Conservation (phyloP, 2,329 filamentous ascomycete species). For the Paracoccidioides lutzii region DNA sequence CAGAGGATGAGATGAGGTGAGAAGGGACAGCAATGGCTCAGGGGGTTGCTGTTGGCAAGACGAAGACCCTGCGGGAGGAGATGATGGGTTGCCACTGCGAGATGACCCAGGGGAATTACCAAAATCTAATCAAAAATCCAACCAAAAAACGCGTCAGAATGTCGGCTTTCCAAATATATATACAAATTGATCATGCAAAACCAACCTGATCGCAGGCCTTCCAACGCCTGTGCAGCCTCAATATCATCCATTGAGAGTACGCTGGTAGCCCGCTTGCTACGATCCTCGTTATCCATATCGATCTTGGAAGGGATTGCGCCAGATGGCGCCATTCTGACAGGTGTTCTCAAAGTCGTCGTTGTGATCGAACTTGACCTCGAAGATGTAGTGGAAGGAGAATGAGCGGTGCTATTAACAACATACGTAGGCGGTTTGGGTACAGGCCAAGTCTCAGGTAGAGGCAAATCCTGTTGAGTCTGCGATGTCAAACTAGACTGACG, state of each 20-base stretch:
- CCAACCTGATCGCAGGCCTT: constrained; percentile 60
- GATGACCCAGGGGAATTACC: constrained; percentile 49
- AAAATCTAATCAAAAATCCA: constrained; percentile 40
- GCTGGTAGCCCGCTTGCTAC: constrained; percentile 32
- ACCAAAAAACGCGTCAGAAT: constrained; percentile 1
- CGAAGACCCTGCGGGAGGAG: constrained; percentile 21
- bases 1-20: constrained; percentile 78
- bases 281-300: constrained; percentile 31
- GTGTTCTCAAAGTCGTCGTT: background rate
- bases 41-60: constrained; percentile 38
- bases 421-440: background rate
- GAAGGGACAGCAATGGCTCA: constrained; percentile 72
- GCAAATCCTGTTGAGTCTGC: background rate
- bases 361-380: background rate
- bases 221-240: constrained; percentile 59
- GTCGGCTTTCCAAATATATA: background rate
- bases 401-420: background rate
- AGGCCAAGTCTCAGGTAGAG: background rate
- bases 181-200: constrained; percentile 5
- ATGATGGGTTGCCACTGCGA: constrained; percentile 18
- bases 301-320: constrained; percentile 21
- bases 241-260: constrained; percentile 38
- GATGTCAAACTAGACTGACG: background rate
- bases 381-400: background rate
- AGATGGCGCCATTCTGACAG: constrained; percentile 2